Conservation (phyloP, 179 eudicot species). For the Drosera spatulata region DNA sequence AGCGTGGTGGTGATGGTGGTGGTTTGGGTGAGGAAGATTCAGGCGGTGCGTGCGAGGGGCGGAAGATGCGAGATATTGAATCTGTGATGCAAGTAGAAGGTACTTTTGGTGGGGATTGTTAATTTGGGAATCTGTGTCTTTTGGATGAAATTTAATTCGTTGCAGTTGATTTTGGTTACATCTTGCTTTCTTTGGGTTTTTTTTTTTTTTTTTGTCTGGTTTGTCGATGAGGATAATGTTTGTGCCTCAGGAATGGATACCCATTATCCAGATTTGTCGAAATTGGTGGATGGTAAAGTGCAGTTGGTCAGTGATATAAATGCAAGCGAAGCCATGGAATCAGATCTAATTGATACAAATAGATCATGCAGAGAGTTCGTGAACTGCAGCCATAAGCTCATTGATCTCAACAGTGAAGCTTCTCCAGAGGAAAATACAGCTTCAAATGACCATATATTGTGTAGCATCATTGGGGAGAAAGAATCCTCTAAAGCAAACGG, state of each 20-base stretch:
- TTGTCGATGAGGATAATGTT: conserved; percentile 2
- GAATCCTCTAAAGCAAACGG: conserved; percentile 11
- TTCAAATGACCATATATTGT: conserved; percentile 11
- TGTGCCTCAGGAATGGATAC: conserved; percentile 21
- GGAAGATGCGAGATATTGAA: too few species aligned
- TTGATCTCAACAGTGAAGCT: conserved; percentile 52
- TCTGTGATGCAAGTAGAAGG: too few species aligned
- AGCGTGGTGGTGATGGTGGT: too few species aligned
- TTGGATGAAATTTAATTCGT: too few species aligned
- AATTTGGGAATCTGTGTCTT: too few species aligned
- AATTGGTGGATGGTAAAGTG: conserved; percentile 20
- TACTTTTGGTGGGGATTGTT: too few species aligned
- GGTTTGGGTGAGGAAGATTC: too few species aligned
- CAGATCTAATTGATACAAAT: conserved; percentile 18
- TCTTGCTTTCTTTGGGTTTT: too few species aligned
- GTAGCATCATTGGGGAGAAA: conserved; percentile 14
- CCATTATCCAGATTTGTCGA: conserved; percentile 14
- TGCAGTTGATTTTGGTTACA: too few species aligned
- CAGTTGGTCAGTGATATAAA: conserved; percentile 20
- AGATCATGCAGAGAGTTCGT: conserved; percentile 7
- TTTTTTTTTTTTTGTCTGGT: not conserved
- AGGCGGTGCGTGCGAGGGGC: too few species aligned
- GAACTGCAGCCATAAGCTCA: conserved; percentile 13
- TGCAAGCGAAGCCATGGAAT: conserved; percentile 18
- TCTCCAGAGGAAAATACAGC: conserved; percentile 21